Base-by-base conservation (phyloP, 2,329 filamentous ascomycete species). In the Sporothrix mexicana region DNA sequence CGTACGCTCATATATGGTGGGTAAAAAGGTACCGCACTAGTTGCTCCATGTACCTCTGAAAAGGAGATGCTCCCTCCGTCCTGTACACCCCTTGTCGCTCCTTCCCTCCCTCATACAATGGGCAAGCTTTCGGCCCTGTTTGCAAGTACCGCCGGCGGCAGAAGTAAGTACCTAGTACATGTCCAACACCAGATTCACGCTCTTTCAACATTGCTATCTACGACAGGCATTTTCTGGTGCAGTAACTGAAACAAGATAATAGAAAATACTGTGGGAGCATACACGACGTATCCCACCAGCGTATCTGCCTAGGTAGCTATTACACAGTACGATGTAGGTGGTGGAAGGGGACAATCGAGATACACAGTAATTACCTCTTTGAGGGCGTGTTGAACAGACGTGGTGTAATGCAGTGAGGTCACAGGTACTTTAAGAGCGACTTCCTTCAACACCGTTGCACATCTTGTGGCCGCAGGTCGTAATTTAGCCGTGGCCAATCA, bases 401-500 rank as follows among this genome's bases (percentile, higher is more conserved):
- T 36, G 53, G 36, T 12, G n/a, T n/a, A n/a, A n/a, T n/a, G n/a
- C n/a, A 23, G 3, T 2, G 17, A 62, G 9, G 59, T 74, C 66
- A 12, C 64, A 2, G 15, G 66, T 72, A 74, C 73, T 57, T 72
- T 20, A 2, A 0, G 3, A 1, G 6, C 12, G 57, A 71, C 72
- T n/a, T 43, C n/a, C 43, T 43, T 23, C 41, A 6, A 55, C 45
- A 49, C 57, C 59, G 69, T 49, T 45, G 71, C 66, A 74, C 74
- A 71, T 71, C 61, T 67, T 66, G 36, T 51, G 73, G 61, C 66
- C 72, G 77, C 74, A 76, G 73, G 73, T 80, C 78, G 75, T 70
- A 80, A 80, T 80, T 80, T 80, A 80, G 78, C 79, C 78, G 78
- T 57, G 66, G 74, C 79, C 78, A 80, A 79, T 80, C 2, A 77